A percentile compares a stretch with the other conserved stretches of the same genome.
phyloP scores from a whole-genome alignment of 1,139 yeast genomes.

The Geotrichum fermentans region DNA sequence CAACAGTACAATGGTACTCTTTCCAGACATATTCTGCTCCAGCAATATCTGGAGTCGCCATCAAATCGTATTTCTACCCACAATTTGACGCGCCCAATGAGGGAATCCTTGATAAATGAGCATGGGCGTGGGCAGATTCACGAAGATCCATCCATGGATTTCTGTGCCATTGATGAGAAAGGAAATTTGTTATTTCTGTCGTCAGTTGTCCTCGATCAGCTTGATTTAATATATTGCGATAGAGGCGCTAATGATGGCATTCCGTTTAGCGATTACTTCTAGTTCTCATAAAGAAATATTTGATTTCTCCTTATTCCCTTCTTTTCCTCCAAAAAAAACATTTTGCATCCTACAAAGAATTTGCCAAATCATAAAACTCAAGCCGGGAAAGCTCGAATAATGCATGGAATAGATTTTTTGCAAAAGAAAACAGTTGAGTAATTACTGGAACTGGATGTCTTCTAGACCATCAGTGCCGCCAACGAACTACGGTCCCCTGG shows the following conservation, averaged over 20 bases:
- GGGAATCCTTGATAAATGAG: conserved; percentile 6
- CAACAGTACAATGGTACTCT: conserved; percentile 7
- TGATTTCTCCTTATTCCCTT: background rate
- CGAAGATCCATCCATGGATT: conserved; percentile 5
- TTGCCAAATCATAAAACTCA: conserved; percentile 40
- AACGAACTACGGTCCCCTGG: no score
- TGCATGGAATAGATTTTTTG: conserved; percentile 37
- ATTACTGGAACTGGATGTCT: no score
- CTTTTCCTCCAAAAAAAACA: background rate
- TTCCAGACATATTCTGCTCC: background rate
- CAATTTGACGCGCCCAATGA: conserved; percentile 8
- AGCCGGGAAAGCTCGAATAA: conserved; percentile 38
- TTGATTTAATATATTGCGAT: conserved; percentile 8
- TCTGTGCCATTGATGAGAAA: conserved; percentile 8
- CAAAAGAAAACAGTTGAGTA: no score
- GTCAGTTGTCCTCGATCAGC: conserved; percentile 8
- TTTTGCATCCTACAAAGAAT: conserved; percentile 30
- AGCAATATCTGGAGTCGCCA: no score
- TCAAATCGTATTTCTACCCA: no score
- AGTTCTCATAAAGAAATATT: background rate
- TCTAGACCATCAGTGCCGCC: no score
- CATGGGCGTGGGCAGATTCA: background rate
- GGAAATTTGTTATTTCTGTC: conserved; percentile 8
- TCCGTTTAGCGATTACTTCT: conserved; percentile 9
- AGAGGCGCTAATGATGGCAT: conserved; percentile 3